phyloP scores from a whole-genome alignment of 2,329 filamentous ascomycete species.

The Sclerotiophoma versabilis region DNA sequence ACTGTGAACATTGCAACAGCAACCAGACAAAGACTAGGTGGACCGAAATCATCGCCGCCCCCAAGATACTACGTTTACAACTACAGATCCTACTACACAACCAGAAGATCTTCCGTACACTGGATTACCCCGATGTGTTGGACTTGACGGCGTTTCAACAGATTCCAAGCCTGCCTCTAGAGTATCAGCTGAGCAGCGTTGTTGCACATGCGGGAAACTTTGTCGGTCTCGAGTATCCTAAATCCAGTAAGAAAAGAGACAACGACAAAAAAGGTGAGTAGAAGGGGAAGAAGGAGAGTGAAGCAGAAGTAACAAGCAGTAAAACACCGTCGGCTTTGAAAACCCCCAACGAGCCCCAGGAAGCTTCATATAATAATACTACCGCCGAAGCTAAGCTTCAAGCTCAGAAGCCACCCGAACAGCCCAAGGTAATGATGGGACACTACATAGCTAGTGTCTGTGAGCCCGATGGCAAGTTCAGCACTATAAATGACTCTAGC shows the following conservation, averaged over 20 bases:
- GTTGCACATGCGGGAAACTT: not conserved
- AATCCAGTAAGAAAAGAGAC: not conserved
- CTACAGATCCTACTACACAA: not conserved
- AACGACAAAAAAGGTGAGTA: not conserved
- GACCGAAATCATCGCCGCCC: not conserved
- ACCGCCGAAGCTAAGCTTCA: too few species aligned
- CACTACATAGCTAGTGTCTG: conserved; percentile 1
- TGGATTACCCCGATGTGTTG: not conserved
- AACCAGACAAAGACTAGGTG: not conserved
- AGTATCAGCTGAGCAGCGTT: not conserved
- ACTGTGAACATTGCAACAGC: not conserved
- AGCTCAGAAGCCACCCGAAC: too few species aligned
- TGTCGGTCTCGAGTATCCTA: not conserved
- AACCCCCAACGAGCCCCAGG: too few species aligned
- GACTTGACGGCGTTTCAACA: not conserved
- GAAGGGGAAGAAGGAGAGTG: not conserved
- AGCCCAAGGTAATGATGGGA: not conserved
- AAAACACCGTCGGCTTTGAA: too few species aligned
- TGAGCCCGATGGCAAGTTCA: not conserved
- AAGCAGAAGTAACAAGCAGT: not conserved
- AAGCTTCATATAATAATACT: too few species aligned
- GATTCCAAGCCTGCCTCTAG: not conserved
- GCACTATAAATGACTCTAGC: not conserved
- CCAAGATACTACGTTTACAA: not conserved
- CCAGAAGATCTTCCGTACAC: not conserved